Percentiles rank a stretch among this genome's conserved stretches.
These are phyloP conservation scores for Saccharum officinarum DNA, from an alignment of 176 grass and related monocot species.

Conservation along the genomic window DNA sequence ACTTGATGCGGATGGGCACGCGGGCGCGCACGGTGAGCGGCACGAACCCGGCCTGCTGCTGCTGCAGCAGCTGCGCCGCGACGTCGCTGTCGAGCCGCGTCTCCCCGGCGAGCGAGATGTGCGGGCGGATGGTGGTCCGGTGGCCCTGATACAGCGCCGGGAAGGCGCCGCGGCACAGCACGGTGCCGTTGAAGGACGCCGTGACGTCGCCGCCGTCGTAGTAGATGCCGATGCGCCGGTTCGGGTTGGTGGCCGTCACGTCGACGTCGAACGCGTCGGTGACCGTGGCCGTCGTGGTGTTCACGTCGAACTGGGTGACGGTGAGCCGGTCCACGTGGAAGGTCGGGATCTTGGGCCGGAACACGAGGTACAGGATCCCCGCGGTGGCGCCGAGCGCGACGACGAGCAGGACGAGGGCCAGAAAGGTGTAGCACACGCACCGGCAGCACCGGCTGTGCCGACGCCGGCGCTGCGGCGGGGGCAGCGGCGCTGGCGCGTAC, in stretches of 20 bases:
- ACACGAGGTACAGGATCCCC: constrained; percentile 81
- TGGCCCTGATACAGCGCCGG: constrained; percentile 91
- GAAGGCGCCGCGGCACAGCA: constrained; percentile 68
- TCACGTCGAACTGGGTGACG: constrained; percentile 52
- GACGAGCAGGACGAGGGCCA: constrained; percentile 33
- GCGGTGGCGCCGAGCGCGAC: constrained; percentile 64
- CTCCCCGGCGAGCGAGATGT: constrained; percentile 50
- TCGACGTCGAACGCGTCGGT: constrained; percentile 64
- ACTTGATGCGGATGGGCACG: constrained; percentile 75
- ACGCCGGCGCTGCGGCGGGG: background rate
- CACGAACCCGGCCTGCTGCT: constrained; percentile 53
- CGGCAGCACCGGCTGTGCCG: constrained; percentile 54
- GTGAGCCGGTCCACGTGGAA: constrained; percentile 73
- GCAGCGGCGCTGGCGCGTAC: constrained; percentile 6
- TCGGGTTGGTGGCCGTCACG: constrained; percentile 67
- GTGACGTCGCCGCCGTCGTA: constrained; percentile 63
- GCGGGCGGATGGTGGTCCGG: constrained; percentile 52
- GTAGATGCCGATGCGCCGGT: constrained; percentile 81
- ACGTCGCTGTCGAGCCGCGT: constrained; percentile 52
- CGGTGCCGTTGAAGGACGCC: constrained; percentile 62
- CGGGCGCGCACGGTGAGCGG: constrained; percentile 53
- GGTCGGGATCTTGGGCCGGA: constrained; percentile 78
- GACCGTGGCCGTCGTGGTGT: constrained; percentile 24
- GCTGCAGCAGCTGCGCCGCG: constrained; percentile 34
- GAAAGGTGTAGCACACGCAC: constrained; percentile 69